Evolutionary conservation across 495 filamentous ascomycete genomes (phyloP).

Genomic region (Lasiosphaeria ovina): DNA sequence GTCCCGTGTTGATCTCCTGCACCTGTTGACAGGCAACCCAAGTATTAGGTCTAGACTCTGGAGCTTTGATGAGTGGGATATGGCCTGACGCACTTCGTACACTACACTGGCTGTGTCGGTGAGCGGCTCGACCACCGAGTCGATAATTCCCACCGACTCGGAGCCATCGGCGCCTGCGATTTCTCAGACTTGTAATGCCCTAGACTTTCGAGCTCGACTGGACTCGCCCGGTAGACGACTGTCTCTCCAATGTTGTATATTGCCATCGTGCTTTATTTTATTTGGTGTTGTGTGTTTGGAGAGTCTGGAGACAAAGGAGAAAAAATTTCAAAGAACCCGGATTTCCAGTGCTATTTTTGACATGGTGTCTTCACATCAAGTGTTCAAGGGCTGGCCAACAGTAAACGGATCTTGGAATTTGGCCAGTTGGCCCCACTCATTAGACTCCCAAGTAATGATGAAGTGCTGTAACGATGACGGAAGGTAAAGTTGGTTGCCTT

Average conservation of each 20-base stretch:
- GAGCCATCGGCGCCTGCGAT: background rate
- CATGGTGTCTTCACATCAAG: too few relatives aligned
- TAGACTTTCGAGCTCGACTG: background rate
- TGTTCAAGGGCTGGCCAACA: too few relatives aligned
- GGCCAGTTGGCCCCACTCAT: too few relatives aligned
- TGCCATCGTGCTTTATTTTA: background rate
- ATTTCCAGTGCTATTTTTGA: too few relatives aligned
- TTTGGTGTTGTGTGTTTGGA: background rate
- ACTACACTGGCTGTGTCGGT: background rate
- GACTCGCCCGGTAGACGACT: background rate
- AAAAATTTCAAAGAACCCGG: too few relatives aligned
- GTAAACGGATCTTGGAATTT: too few relatives aligned
- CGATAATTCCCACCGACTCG: background rate
- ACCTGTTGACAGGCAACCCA: background rate
- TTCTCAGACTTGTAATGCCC: background rate
- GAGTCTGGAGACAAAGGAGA: too few relatives aligned
- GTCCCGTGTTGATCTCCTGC: background rate
- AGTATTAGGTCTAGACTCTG: too few relatives aligned
- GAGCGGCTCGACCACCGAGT: background rate
- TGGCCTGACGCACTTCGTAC: background rate
- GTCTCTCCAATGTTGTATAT: conserved; percentile 6
- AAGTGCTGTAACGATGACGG: too few relatives aligned
- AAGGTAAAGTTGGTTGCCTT: too few relatives aligned
- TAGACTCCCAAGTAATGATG: too few relatives aligned
- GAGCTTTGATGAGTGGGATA: too few relatives aligned